A percentile compares a stretch with the other conserved stretches of the same genome.
phyloP scores from a whole-genome alignment of 176 grass and related monocot genomes.

The Avena sativa region DNA sequence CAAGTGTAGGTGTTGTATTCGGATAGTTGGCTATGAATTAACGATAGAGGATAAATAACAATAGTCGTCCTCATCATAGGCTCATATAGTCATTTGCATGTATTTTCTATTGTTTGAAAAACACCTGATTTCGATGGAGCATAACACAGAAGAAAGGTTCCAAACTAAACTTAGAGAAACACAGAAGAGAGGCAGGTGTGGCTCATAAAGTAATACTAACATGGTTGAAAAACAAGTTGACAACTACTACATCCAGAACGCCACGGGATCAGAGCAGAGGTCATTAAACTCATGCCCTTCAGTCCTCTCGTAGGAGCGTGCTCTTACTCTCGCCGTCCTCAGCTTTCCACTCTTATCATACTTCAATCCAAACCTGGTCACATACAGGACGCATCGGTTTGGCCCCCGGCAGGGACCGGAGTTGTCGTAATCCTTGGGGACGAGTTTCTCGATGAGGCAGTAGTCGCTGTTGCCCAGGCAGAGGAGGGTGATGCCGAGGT shows the following conservation, averaged over 20 bases:
- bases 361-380: slow-evolving; percentile 5
- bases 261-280: background rate
- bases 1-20: too few relatives aligned
- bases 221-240: background rate
- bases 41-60: too few relatives aligned
- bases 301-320: background rate
- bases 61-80: too few relatives aligned
- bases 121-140: too few relatives aligned
- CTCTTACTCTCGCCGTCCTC: background rate
- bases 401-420: background rate
- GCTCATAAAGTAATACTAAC: too few relatives aligned
- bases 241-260: background rate
- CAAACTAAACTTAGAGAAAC: too few relatives aligned
- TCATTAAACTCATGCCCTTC: background rate
- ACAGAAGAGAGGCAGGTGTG: too few relatives aligned
- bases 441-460: background rate
- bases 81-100: too few relatives aligned
- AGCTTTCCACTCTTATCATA: slow-evolving; percentile 13
- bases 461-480: background rate
- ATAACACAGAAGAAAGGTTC: too few relatives aligned
- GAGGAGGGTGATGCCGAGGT: background rate
- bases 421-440: background rate
- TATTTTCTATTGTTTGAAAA: too few relatives aligned
- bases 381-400: background rate
- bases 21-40: too few relatives aligned